Evolutionary conservation across 2,329 filamentous ascomycete genomes (phyloP).

Genomic region (Hymenoscyphus fructigenus): DNA sequence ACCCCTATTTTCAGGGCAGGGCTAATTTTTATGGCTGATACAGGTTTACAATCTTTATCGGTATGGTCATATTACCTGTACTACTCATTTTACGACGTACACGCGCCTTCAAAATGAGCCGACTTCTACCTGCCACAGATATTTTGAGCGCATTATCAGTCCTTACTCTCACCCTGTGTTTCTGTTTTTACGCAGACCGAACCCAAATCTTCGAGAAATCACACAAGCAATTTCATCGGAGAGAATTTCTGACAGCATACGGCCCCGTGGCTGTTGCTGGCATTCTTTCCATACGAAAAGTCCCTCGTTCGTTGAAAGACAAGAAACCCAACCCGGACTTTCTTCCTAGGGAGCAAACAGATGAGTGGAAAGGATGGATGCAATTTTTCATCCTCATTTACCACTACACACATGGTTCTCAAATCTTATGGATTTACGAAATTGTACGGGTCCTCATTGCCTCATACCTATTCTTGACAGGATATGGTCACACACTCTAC

Average conservation of each 20-base stretch:
- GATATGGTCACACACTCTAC: slow-evolving; percentile 60
- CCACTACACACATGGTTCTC: slow-evolving; percentile 56
- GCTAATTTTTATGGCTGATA: background rate
- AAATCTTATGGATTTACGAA: slow-evolving; percentile 52
- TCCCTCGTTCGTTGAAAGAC: slow-evolving; percentile 9
- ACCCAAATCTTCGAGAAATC: slow-evolving; percentile 53
- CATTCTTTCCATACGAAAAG: slow-evolving; percentile 34
- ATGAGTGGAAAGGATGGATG: slow-evolving; percentile 69
- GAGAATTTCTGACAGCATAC: slow-evolving; percentile 37
- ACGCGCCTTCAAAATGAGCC: slow-evolving; percentile 17
- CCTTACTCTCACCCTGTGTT: slow-evolving; percentile 35
- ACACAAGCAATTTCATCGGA: slow-evolving; percentile 45
- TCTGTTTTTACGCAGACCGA: slow-evolving; percentile 55
- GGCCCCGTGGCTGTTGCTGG: slow-evolving; percentile 33
- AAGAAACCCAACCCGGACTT: slow-evolving; percentile 38
- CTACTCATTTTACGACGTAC: slow-evolving; percentile 26
- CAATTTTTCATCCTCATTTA: slow-evolving; percentile 56
- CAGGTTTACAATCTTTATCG: slow-evolving; percentile 34
- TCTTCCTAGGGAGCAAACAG: slow-evolving; percentile 55
- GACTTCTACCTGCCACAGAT: slow-evolving; percentile 24
- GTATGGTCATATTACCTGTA: slow-evolving; percentile 34
- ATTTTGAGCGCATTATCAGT: slow-evolving; percentile 24
- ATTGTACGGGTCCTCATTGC: slow-evolving; percentile 54
- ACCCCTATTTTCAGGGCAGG: background rate
- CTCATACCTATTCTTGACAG: slow-evolving; percentile 61